A percentile compares a stretch with the other conserved stretches of the same genome.
Evolutionary conservation across 164 flowering plant genomes (phyloP).

Genomic region (Chimonanthus praecox): DNA sequence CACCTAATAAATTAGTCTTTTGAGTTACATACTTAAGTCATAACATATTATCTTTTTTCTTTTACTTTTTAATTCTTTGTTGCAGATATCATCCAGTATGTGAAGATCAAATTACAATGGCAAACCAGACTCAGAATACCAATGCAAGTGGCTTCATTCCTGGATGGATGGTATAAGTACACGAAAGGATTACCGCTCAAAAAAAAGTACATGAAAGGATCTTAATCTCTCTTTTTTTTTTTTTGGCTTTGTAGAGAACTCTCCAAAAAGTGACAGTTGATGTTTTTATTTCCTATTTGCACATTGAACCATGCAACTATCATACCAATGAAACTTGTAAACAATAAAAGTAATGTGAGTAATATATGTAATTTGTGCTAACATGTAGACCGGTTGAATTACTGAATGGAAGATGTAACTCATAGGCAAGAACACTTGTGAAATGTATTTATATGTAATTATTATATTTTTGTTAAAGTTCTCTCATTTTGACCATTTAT

Average conservation of each 20-base stretch:
- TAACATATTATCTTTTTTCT: background rate
- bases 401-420: background rate
- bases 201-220: background rate
- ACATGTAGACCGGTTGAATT: background rate
- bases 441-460: too few relatives aligned
- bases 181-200: too few relatives aligned
- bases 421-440: background rate
- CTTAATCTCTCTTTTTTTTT: too few relatives aligned
- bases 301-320: background rate
- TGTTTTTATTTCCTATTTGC: too few relatives aligned
- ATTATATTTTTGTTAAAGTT: too few relatives aligned
- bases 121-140: slow-evolving; percentile 27
- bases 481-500: background rate
- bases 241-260: too few relatives aligned
- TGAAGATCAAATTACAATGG: slow-evolving; percentile 27
- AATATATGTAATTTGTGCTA: background rate
- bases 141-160: slow-evolving; percentile 37
- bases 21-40: too few relatives aligned
- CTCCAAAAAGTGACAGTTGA: too few relatives aligned
- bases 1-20: too few relatives aligned
- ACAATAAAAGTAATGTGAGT: background rate
- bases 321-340: background rate
- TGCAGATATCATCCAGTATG: slow-evolving; percentile 38
- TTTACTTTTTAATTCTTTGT: background rate
- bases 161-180: slow-evolving; percentile 55